Evolutionary conservation across 2,329 filamentous ascomycete genomes (phyloP), one percentile per base, ranked within the genome.

Genomic region (Fusarium nygamai): DNA sequence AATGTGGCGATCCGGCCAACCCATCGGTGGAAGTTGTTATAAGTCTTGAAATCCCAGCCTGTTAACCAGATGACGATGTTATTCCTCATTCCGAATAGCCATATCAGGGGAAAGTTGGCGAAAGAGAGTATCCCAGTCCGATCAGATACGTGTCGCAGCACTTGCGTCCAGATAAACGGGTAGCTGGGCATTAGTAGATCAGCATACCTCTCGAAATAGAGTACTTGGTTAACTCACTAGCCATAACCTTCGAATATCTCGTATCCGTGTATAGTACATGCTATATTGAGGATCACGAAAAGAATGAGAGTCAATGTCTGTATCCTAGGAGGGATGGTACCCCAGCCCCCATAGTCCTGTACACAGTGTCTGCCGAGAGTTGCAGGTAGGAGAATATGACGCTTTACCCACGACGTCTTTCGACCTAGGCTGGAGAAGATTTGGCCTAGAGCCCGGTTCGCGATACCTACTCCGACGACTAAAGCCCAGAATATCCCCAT

Each of bases 41-140:
- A 93, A 0, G 89, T 90, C 6, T 87, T 86, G 76, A 92, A 93
- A n/a, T 89, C 89, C 91, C 92, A 93, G 0, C 91, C 91, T 0
- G 92, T 93, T 3, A 90, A 79, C 89, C 89, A 92, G 56, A 92
- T 83, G 29, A 92, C 84, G 0, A 90, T 78, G 63, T 93, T 92
- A 72, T 93, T 94, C 19, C 92, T 85, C 78, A 89, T 88, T 1
- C 88, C 89, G 72, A 93, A 93, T 0, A 93, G 80, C 90, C 91
- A 93, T 2, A 93, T 82, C 6, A 92, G 76, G 0, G 90, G 89
- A 10, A 93, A 85, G 71, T 92, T 92, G 10, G 88, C 89, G 72
- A 91, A 88, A 0, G 90, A 88, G 22, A 93, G 85, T 47, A 91
- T 88, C 3, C 91, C 91, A 1, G 90, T 91, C 22, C 92, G 86